phyloP scores from a whole-genome alignment of 78 protist species.

The Protostelium mycophagum region DNA sequence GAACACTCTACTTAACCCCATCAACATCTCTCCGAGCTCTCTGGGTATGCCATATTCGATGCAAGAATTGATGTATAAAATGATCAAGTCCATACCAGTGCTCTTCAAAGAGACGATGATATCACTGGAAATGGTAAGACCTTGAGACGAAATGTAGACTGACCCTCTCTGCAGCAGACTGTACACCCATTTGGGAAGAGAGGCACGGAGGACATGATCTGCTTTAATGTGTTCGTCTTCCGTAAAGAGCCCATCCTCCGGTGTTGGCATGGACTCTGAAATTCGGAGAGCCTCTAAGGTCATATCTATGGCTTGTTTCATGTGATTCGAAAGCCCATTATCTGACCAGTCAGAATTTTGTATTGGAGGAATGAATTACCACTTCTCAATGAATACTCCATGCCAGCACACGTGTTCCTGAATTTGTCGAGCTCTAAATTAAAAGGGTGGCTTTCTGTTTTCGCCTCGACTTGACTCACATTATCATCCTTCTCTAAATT shows the following conservation, averaged over 20 bases:
- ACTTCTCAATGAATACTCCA: neutral
- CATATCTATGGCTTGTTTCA: neutral
- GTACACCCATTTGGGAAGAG: neutral
- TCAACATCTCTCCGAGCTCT: too few species aligned
- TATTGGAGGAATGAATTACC: neutral
- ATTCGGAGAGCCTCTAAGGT: neutral
- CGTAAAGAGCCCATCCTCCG: neutral
- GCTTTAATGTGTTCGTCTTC: neutral
- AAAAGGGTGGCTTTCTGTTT: neutral
- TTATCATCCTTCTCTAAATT: too few species aligned
- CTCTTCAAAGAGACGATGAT: neutral
- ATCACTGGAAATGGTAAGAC: too few species aligned
- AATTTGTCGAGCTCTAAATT: neutral
- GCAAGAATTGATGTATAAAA: neutral
- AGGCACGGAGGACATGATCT: neutral
- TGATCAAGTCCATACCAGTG: neutral
- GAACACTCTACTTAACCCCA: too few species aligned
- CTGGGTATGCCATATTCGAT: neutral
- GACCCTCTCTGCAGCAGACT: neutral
- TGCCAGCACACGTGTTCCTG: neutral
- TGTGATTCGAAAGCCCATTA: neutral
- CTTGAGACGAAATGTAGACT: too few species aligned
- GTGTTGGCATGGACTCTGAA: neutral
- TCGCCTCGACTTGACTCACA: too few species aligned
- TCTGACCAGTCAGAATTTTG: neutral